Evolutionary conservation across 805 yeast genomes (phyloP), one percentile per base, ranked within the genome.

Genomic region (Pichia manshurica): DNA sequence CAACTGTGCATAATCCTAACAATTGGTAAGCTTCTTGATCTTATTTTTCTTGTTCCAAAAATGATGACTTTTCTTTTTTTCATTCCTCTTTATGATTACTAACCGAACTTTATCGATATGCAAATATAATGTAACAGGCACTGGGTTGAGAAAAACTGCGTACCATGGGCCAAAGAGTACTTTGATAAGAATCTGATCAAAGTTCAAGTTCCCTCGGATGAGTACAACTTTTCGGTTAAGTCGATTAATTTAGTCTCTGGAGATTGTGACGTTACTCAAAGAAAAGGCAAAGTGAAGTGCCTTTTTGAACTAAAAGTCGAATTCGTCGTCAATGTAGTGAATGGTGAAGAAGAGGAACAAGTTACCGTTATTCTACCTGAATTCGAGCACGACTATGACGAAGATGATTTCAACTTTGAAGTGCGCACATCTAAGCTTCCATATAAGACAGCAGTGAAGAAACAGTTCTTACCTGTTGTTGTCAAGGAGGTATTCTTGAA

Each of bases 91-190:
- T 10, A 25, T 10, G 10, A 25, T 25, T 25, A 25, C 29, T 25
- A 25, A 25, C 29, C 29, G 29, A 25, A 8, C 29, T 25, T 25
- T 7, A 25, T 25, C 10, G 23, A 22, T 5, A 13, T 28, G 21
- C 35, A 17, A 20, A 16, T 2, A 9, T 39, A 16, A n/a, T 17
- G 4, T 13, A 20, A 12, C 41, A 56, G 62, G 99, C 99, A 91
- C 74, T 91, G 99, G 99, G 96, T 91, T 53, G 97, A 91, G 69
- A 91, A 90, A 68, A 91, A 91, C 73, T 91, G 98, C 70, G 75
- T 93, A 46, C 81, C 78, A 51, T 91, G 99, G 99, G 77, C 96
- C 21, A 81, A 79, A 55, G 71, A 75, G 32, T 93, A 91, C 63
- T 84, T 91, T 62, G 66, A 70, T 23, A 75, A 79, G 38, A 76